Conservation (phyloP, 768 basidiomycete genomes). For the Lyophyllum decastes region DNA sequence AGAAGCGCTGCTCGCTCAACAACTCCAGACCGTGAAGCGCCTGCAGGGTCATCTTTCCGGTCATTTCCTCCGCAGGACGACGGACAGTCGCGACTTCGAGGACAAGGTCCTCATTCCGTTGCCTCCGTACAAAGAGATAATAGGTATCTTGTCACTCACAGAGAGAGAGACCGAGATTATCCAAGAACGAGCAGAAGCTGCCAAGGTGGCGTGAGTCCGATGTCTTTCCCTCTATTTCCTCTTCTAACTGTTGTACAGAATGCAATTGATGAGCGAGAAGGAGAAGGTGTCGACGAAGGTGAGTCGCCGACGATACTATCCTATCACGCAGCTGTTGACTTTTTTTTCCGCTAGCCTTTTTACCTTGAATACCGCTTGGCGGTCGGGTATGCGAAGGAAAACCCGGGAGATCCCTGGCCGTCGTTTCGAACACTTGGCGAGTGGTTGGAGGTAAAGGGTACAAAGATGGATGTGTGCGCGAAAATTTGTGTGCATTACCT, state of each 20-base stretch:
- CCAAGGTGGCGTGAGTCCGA: slow-evolving; percentile 2
- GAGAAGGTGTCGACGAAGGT: slow-evolving; percentile 1
- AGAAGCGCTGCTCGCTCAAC: background rate
- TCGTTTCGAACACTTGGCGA: slow-evolving; percentile 2
- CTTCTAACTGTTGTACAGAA: background rate
- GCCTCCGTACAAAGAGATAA: slow-evolving; percentile 3
- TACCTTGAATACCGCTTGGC: slow-evolving; percentile 12
- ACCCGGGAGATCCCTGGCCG: slow-evolving; percentile 3
- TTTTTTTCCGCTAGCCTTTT: slow-evolving; percentile 14
- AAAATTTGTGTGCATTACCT: background rate
- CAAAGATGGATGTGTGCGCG: slow-evolving; percentile 12
- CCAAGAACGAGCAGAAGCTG: background rate
- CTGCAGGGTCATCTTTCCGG: slow-evolving; percentile 7
- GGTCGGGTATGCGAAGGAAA: slow-evolving; percentile 6
- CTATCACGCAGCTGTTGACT: background rate
- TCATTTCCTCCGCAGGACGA: slow-evolving; percentile 9
- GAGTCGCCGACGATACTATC: background rate
- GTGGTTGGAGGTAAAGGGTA: slow-evolving; percentile 7
- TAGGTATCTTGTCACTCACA: slow-evolving; percentile 2
- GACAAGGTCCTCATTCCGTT: slow-evolving; percentile 2
- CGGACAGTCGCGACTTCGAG: background rate
- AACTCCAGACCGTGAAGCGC: background rate
- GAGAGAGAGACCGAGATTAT: background rate
- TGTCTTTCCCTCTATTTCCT: background rate
- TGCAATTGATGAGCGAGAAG: background rate